Evolutionary conservation across 2,329 filamentous ascomycete species (phyloP), one percentile per base, ranked within the genome.

Genomic region (Penicillium hordei): DNA sequence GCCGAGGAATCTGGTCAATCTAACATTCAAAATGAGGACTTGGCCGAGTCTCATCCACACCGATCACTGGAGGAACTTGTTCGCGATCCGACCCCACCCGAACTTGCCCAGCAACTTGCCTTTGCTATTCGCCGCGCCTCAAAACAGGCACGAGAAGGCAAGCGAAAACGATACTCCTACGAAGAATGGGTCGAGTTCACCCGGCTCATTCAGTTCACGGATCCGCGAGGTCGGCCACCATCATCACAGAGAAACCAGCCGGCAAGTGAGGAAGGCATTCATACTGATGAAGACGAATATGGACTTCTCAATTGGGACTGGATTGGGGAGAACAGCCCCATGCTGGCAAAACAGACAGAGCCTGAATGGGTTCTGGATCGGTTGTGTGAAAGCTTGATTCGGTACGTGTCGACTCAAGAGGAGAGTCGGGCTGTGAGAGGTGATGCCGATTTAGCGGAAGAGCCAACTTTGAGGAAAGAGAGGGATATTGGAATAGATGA

Each of bases 131-230:
- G 84, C 15, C 80, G 79, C 27, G 84, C 90, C 1, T 85, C 86
- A 1, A 78, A 83, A 48, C 85, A 94, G 68, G 77, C 89, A 34
- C 82, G 83, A 19, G 73, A 78, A 44, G 74, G 80, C 5, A 81
- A 83, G 2, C 79, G 82, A 0, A 86, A 86, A 55, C 82, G 81
- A 53, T 97, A 96, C 71, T 81, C 79, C 0, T 97, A 92, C 62
- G 86, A 92, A 64, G 89, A 96, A 70, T 96, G 92, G 93, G 89
- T 89, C 0, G 90, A 90, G 78, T 94, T 91, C 65, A 87, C 93
- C 8, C 83, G 85, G 23, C 80, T 96, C 33, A 89, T 96, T 38
- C 78, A 83, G 2, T 86, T 87, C 62, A 82, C 74, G 38, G 71
- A 67, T 52, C 75, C 69, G 8, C 63, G 65, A 13, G 65, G 73